Percentiles rank a stretch among this genome's conserved stretches.
Evolutionary conservation across 163 green algal genomes (phyloP).

Genomic region (Coccomyxa subellipsoidea): DNA sequence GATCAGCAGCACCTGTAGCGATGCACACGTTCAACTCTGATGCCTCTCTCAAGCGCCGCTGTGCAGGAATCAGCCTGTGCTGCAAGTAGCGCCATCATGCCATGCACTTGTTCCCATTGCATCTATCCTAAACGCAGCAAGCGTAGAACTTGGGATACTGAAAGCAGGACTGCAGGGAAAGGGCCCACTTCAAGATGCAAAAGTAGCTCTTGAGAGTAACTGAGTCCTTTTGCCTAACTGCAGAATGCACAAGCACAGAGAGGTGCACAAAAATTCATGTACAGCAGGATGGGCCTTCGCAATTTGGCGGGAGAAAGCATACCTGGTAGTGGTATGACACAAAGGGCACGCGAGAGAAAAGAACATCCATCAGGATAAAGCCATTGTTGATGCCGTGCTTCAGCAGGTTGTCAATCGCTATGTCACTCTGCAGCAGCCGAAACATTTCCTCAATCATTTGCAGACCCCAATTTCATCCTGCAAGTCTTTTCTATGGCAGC

Average conservation of each 20-base stretch:
- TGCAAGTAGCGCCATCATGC: neutral
- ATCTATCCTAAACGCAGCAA: neutral
- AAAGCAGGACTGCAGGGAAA: neutral
- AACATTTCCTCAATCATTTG: neutral
- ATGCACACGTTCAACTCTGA: neutral
- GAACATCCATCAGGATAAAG: constrained; percentile 30
- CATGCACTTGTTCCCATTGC: neutral
- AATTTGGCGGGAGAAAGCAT: neutral
- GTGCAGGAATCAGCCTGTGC: neutral
- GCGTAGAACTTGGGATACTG: neutral
- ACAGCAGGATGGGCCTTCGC: neutral
- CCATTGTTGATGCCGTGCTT: constrained; percentile 33
- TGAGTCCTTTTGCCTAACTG: too few relatives aligned
- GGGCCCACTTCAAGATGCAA: too few relatives aligned
- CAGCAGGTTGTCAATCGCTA: constrained; percentile 27
- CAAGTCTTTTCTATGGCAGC: too few relatives aligned
- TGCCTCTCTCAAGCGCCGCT: neutral
- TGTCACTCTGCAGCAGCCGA: neutral
- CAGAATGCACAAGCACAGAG: neutral
- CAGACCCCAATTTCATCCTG: neutral
- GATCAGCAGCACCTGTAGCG: neutral
- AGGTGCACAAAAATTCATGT: neutral
- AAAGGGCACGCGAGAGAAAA: constrained; percentile 17
- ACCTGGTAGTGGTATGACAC: constrained; percentile 38
- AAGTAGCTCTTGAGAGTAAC: too few relatives aligned